Base-by-base conservation (phyloP, 148 eudicot genomes). In the Beta vulgaris region DNA sequence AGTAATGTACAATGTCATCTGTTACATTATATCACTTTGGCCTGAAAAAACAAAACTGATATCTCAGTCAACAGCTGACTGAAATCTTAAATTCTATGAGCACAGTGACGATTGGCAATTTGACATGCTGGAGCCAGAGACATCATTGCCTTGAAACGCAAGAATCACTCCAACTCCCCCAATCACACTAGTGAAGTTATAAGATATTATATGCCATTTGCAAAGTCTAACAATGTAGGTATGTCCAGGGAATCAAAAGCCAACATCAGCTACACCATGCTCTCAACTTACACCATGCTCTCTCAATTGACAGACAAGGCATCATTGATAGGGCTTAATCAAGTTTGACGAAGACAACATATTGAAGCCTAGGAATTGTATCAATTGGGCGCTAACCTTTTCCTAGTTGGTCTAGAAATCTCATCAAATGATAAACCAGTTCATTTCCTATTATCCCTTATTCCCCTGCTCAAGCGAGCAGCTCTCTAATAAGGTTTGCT, bases 41-140 rank as follows among this genome's bases (percentile, higher is more conserved):
- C n/a, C n/a, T n/a, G 18, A 35, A 76, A 15, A 34, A 13, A n/a
- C 29, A 3, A 3, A 58, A 39, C 14, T 26, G 31, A 28, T 26
- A 9, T 4, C 13, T 59, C 12, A 13, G 23, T 35, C n/a, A 54
- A 25, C 48, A 35, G 7, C 21, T 10, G 12, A 23, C 61, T 3
- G n/a, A 10, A 49, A n/a, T 29, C 59, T 34, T 6, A 61, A 18
- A 61, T 59, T 13, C 19, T 31, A 59, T 59, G 18, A 59, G 29
- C 35, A 59, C 35, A 29, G 21, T 58, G 34, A 31, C 1, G 31
- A n/a, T n/a, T n/a, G n/a, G n/a, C n/a, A n/a, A n/a, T 12, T 34
- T 34, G 66, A 21, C 44, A 37, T 37, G 46, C 44, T 64, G 43
- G 53, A 67, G 71, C 71, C 12, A 66, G 49, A 66, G 2, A 21